Evolutionary conservation across 352 stramenopile species (phyloP).

Genomic region (Globisporangium polare): DNA sequence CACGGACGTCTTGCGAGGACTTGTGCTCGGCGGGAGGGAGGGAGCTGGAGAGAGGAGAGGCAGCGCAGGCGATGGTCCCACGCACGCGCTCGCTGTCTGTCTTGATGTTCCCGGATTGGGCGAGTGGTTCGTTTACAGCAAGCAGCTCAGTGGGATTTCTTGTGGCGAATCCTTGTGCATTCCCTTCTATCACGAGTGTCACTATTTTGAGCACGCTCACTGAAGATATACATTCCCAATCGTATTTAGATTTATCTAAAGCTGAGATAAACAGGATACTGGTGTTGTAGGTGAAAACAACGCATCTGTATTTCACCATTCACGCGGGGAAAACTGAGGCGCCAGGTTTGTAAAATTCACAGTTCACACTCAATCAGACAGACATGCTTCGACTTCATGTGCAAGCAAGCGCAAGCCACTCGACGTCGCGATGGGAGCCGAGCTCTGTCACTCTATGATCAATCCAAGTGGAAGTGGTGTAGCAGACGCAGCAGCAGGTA

Average conservation of each 20-base stretch:
- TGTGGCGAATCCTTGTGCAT: not conserved
- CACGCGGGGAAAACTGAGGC: not conserved
- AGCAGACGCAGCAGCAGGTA: conserved; percentile 27
- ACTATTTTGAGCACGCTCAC: too few relatives aligned
- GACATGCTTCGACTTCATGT: not conserved
- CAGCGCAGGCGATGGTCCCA: not conserved
- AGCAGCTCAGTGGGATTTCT: conserved; percentile 9
- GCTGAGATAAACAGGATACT: not conserved
- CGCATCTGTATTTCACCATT: not conserved
- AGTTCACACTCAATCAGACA: not conserved
- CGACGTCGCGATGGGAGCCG: not conserved
- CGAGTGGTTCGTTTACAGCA: conserved; percentile 16
- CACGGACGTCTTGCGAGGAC: not conserved
- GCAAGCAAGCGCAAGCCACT: not conserved
- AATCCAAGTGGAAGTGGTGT: conserved; percentile 17
- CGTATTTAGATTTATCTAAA: not conserved
- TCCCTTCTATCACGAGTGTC: too few relatives aligned
- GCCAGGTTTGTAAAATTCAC: not conserved
- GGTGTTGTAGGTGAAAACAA: too few relatives aligned
- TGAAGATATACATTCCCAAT: not conserved
- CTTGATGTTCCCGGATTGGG: not conserved
- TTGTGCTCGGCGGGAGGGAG: not conserved
- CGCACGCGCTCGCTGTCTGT: not conserved
- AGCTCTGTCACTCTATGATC: not conserved
- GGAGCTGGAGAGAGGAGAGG: not conserved